phyloP scores from a whole-genome alignment of 257 asterid genomes.

The Salvia rosmarinus region DNA sequence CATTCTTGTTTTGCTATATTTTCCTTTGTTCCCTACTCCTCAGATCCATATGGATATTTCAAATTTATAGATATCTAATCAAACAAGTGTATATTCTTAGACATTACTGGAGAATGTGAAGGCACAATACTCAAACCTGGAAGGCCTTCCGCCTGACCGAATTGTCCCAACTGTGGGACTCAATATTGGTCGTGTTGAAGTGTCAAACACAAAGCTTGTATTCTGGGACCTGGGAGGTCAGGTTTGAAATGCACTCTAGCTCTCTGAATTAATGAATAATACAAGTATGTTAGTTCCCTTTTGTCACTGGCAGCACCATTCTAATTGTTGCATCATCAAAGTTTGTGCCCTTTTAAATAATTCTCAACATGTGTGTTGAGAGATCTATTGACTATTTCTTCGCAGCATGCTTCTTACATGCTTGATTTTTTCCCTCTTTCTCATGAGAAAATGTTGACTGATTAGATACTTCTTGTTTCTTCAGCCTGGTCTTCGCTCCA shows the following conservation, averaged over 20 bases:
- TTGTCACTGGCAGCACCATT: slow-evolving; percentile 1
- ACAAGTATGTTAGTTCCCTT: slow-evolving; percentile 4
- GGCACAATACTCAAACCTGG: slow-evolving; percentile 74
- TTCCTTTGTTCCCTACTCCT: slow-evolving; percentile 16
- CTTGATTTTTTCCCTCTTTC: background rate
- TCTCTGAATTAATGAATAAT: slow-evolving; percentile 26
- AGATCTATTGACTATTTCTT: background rate
- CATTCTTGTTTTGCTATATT: slow-evolving; percentile 10
- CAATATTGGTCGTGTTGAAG: slow-evolving; percentile 87
- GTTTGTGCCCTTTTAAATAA: background rate
- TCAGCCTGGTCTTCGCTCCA: slow-evolving; percentile 90
- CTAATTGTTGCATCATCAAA: background rate
- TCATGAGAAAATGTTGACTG: slow-evolving; percentile 19
- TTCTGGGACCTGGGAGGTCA: slow-evolving; percentile 99
- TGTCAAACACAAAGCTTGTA: slow-evolving; percentile 72
- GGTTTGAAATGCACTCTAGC: slow-evolving; percentile 57
- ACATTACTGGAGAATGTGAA: slow-evolving; percentile 88
- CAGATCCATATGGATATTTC: slow-evolving; percentile 15
- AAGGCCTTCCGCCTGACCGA: slow-evolving; percentile 92
- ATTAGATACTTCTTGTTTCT: slow-evolving; percentile 39
- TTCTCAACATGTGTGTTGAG: slow-evolving; percentile 5
- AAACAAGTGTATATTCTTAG: slow-evolving; percentile 41
- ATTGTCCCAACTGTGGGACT: slow-evolving; percentile 97
- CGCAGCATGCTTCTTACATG: background rate
- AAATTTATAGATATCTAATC: background rate